Evolutionary conservation across 768 basidiomycete species (phyloP), one percentile per base, ranked within the genome.

Genomic region (Lactarius hengduanensis): DNA sequence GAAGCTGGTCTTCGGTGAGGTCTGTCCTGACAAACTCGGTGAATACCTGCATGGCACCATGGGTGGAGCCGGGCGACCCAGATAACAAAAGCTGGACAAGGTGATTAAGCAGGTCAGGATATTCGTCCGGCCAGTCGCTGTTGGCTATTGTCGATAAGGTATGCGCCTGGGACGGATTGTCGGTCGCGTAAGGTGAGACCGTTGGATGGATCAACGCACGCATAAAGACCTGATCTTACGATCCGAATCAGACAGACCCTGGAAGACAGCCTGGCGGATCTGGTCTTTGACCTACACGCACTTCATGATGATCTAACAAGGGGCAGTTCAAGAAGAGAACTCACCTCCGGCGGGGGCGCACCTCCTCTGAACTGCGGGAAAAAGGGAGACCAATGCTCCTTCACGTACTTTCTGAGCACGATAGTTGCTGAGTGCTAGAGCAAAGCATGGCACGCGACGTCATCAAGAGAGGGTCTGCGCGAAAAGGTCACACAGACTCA

Each of bases 61-160:
- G 95, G 7, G 97, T 91, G 6, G 92, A 83, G 64, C 86, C 83
- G 0, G 90, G 77, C 3, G 87, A 86, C 54, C 80, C 82, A 2
- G 91, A 89, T 3, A 90, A 88, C 30, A 98, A 82, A 11, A 96
- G 84, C 40, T 77, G 77, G 67, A 98, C 86, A 22, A 99, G 83
- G 55, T 83, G 80, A 54, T 80, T 80, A 41, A 98, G 82, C n/a
- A 98, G 84, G 57, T 91, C 87, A 0, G 96, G 93, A 75, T 93
- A 98, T 81, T 96, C 93, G 77, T 97, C 95, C 10, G 96, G 96
- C 93, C 94, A 98, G 78, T 98, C 95, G 70, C 87, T 89, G 69
- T 88, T 88, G 34, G 96, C 94, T 66, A 98, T 90, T 1, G 86
- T 86, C 15, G 96, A 96, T 28, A 98, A 77, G 4, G 90, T 89